These are phyloP conservation scores for Botrytis porri DNA, from an alignment of 2,329 filamentous ascomycete species.

Conservation along the genomic window DNA sequence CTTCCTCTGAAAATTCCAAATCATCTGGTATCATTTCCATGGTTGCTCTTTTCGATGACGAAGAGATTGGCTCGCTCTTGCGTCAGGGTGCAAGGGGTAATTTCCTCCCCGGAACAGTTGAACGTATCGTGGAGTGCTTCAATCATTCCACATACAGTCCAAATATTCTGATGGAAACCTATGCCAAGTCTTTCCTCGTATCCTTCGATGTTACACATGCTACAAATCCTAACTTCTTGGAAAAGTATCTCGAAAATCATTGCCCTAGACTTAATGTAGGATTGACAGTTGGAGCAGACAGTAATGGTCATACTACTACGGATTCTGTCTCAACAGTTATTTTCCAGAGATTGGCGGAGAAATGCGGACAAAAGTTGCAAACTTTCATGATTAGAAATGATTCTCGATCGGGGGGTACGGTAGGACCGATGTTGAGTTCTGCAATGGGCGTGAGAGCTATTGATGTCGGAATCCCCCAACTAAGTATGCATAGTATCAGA, in stretches of 20 bases:
- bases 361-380: constrained; percentile 69
- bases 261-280: constrained; percentile 86
- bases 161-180: constrained; percentile 72
- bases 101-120: constrained; percentile 77
- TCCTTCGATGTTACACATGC: constrained; percentile 93
- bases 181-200: constrained; percentile 87
- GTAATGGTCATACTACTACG: constrained; percentile 95
- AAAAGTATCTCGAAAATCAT: constrained; percentile 80
- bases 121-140: constrained; percentile 74
- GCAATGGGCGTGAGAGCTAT: constrained; percentile 78
- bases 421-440: constrained; percentile 85
- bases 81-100: constrained; percentile 88
- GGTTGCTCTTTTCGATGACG: constrained; percentile 92
- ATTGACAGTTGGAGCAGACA: constrained; percentile 74
- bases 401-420: constrained; percentile 81
- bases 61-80: constrained; percentile 89
- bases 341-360: constrained; percentile 73
- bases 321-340: constrained; percentile 82
- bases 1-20: constrained; percentile 49
- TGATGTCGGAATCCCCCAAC: constrained; percentile 84
- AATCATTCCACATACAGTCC: constrained; percentile 47
- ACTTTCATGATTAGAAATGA: constrained; percentile 96
- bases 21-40: constrained; percentile 69
- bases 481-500: constrained; percentile 91
- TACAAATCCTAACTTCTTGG: constrained; percentile 89